Evolutionary conservation across 371 early-diverging fungal species (phyloP).

Genomic region (Mortierella sp.): DNA sequence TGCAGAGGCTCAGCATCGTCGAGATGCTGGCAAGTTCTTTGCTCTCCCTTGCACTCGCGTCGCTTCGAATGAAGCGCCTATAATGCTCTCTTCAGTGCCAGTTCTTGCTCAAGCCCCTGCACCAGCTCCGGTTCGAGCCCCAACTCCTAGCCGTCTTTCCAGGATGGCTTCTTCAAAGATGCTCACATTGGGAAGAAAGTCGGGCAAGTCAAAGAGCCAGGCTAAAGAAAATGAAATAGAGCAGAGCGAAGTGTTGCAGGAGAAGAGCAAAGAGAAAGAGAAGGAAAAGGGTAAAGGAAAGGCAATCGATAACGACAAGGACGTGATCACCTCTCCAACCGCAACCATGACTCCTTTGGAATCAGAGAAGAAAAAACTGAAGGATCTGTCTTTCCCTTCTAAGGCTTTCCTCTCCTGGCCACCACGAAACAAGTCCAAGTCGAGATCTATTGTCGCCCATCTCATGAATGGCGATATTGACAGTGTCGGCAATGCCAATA

Average conservation of each 20-base stretch:
- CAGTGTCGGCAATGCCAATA: background rate
- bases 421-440: constrained; percentile 18
- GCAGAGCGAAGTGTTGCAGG: background rate
- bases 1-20: constrained; percentile 47
- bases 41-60: constrained; percentile 39
- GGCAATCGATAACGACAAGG: background rate
- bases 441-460: constrained; percentile 7
- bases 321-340: background rate
- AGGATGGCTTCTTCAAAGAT: constrained; percentile 20
- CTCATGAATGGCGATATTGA: constrained; percentile 4
- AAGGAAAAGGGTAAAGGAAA: background rate
- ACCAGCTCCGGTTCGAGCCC: background rate
- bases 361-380: background rate
- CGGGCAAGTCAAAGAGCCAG: constrained; percentile 6
- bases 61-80: background rate
- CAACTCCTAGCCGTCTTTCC: background rate
- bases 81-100: background rate
- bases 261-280: background rate
- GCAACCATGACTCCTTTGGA: background rate
- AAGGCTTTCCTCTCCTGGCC: constrained; percentile 24
- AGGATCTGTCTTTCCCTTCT: background rate
- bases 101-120: background rate
- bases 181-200: constrained; percentile 17
- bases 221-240: background rate
- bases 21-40: constrained; percentile 51